Conservation (phyloP, 1,284 basidiomycete genomes). For the Sanghuangporus weigelae region DNA sequence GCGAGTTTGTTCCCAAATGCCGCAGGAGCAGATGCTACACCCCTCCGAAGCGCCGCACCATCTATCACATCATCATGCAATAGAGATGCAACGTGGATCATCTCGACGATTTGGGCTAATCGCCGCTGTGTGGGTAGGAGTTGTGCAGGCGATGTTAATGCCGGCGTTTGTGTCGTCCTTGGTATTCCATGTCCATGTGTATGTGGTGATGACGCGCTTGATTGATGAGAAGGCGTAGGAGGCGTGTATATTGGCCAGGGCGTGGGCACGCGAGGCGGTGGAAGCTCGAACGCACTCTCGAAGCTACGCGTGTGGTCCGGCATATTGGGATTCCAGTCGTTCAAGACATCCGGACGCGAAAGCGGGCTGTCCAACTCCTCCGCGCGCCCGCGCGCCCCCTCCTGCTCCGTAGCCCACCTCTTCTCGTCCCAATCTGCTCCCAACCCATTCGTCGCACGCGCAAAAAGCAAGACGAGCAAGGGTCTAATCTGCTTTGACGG, state of each 20-base stretch:
- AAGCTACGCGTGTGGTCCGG: conserved; percentile 62
- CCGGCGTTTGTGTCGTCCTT: conserved; percentile 21
- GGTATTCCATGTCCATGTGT: neutral
- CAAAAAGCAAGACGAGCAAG: conserved; percentile 85
- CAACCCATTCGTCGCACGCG: conserved; percentile 86
- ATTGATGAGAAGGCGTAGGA: conserved; percentile 32
- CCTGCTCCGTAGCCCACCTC: conserved; percentile 39
- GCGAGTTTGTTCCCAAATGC: conserved; percentile 95
- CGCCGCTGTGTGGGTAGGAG: conserved; percentile 85
- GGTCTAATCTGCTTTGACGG: conserved; percentile 91
- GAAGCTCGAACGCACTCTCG: conserved; percentile 39
- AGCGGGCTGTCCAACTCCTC: conserved; percentile 65
- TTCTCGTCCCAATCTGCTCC: conserved; percentile 48
- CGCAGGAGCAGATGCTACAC: conserved; percentile 78
- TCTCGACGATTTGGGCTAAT: conserved; percentile 95
- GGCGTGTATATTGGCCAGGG: conserved; percentile 31
- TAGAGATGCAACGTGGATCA: conserved; percentile 96
- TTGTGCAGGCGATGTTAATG: conserved; percentile 29
- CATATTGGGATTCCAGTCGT: conserved; percentile 83
- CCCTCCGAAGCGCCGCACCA: conserved; percentile 76
- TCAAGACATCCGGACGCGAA: conserved; percentile 68
- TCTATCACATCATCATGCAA: conserved; percentile 97
- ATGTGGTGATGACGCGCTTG: too few species aligned
- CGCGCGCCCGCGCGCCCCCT: conserved; percentile 34
- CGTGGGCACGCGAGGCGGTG: conserved; percentile 34